Evolutionary conservation across 352 stramenopile species (phyloP).

Genomic region (Phytophthora sp.): DNA sequence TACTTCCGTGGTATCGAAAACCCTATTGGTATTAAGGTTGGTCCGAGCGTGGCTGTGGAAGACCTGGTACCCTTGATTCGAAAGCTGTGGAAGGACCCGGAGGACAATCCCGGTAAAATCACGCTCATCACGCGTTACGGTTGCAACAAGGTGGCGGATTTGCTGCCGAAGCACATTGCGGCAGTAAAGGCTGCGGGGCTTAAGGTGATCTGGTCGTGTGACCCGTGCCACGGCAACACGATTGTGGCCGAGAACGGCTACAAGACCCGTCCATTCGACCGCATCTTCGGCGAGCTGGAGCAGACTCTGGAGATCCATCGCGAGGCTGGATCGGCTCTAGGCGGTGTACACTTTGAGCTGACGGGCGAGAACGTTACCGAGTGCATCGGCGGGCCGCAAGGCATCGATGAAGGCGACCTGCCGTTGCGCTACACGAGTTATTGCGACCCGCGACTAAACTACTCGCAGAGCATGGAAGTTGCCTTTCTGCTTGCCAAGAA

Average conservation of each 20-base stretch:
- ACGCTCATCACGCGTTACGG: conserved; percentile 99
- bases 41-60: conserved; percentile 94
- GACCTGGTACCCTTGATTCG: conserved; percentile 96
- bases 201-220: conserved; percentile 97
- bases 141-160: conserved; percentile 91
- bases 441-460: conserved; percentile 98
- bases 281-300: conserved; percentile 96
- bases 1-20: conserved; percentile 98
- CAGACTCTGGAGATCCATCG: conserved; percentile 98
- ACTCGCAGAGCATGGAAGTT: conserved; percentile 98
- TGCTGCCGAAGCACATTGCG: conserved; percentile 96
- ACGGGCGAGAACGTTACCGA: conserved; percentile 99
- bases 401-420: conserved; percentile 94
- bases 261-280: conserved; percentile 98
- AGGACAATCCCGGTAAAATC: conserved; percentile 94
- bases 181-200: conserved; percentile 94
- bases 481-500: conserved; percentile 97
- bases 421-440: conserved; percentile 95
- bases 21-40: conserved; percentile 98
- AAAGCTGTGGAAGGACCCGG: conserved; percentile 94
- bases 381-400: conserved; percentile 96
- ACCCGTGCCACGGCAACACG: conserved; percentile 98
- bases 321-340: conserved; percentile 92
- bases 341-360: conserved; percentile 97
- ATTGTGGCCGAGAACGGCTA: conserved; percentile 95